Percentiles rank a stretch among this genome's conserved stretches.
phyloP scores from a whole-genome alignment of 2,329 filamentous ascomycete species.

The Microsporum ferrugineum region DNA sequence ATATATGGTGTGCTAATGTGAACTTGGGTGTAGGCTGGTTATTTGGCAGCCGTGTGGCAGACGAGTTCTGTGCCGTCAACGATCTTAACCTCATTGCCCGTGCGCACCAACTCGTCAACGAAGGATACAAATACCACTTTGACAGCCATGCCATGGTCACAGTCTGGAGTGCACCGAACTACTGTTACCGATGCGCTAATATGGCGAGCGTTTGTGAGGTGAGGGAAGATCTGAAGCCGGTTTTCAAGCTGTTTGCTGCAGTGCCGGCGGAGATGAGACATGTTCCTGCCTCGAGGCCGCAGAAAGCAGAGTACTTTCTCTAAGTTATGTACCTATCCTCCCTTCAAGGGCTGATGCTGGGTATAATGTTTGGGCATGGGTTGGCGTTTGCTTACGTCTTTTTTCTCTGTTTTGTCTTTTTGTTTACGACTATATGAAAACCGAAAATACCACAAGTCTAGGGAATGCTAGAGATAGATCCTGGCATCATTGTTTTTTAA shows the following conservation, averaged over 20 bases:
- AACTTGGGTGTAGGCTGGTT: conserved; percentile 11
- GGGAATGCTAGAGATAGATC: neutral
- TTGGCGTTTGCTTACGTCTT: neutral
- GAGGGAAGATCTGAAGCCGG: conserved; percentile 69
- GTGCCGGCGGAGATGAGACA: conserved; percentile 38
- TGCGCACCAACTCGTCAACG: conserved; percentile 98
- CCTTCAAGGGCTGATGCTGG: too few species aligned
- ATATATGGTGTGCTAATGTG: neutral
- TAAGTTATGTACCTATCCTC: conserved; percentile 15
- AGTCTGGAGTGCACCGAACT: conserved; percentile 78
- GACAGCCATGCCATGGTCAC: conserved; percentile 97
- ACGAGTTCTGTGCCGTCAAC: conserved; percentile 99
- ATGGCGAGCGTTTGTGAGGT: conserved; percentile 79
- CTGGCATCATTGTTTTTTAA: neutral
- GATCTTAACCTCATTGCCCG: conserved; percentile 88
- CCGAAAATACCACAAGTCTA: neutral
- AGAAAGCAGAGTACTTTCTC: conserved; percentile 39
- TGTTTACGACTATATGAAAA: neutral
- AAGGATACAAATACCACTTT: conserved; percentile 93
- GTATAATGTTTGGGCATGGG: neutral
- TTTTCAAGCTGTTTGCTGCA: conserved; percentile 55
- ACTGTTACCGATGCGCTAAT: conserved; percentile 98
- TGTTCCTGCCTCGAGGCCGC: conserved; percentile 34
- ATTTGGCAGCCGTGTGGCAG: conserved; percentile 27
- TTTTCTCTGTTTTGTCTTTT: neutral